phyloP scores from a whole-genome alignment of 2,329 filamentous ascomycete genomes.

The Aspergillus udagawae region DNA sequence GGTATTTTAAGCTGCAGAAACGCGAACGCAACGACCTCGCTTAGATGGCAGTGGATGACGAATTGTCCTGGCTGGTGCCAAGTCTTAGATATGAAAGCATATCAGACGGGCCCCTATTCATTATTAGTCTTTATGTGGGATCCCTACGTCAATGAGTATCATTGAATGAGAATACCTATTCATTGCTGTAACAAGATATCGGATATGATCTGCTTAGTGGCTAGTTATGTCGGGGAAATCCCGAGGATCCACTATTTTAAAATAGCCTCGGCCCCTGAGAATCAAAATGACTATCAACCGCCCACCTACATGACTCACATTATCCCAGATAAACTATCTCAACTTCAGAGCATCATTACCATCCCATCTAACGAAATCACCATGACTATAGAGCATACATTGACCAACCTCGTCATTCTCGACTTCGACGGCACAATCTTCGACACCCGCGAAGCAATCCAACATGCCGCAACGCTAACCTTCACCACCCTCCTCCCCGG shows the following conservation, averaged over 20 bases:
- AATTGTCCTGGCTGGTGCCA: too few relatives aligned
- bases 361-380: not conserved
- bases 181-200: too few relatives aligned
- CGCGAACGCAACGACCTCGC: too few relatives aligned
- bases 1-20: too few relatives aligned
- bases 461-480: constrained; percentile 3
- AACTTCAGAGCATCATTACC: not conserved
- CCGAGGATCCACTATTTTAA: not conserved
- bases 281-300: too few relatives aligned
- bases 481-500: constrained; percentile 9
- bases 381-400: not conserved
- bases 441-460: constrained; percentile 13
- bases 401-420: constrained; percentile 11
- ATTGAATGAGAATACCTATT: too few relatives aligned
- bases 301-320: not conserved
- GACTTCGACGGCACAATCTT: constrained; percentile 18
- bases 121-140: too few relatives aligned
- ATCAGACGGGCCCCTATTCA: too few relatives aligned
- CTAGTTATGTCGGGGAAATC: not conserved
- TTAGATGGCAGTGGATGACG: too few relatives aligned
- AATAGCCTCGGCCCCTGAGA: not conserved
- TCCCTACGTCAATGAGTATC: too few relatives aligned
- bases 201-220: too few relatives aligned
- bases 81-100: too few relatives aligned
- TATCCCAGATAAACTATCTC: not conserved